phyloP scores from a whole-genome alignment of 176 grass and related monocot genomes.

The Aegilops sharonensis region DNA sequence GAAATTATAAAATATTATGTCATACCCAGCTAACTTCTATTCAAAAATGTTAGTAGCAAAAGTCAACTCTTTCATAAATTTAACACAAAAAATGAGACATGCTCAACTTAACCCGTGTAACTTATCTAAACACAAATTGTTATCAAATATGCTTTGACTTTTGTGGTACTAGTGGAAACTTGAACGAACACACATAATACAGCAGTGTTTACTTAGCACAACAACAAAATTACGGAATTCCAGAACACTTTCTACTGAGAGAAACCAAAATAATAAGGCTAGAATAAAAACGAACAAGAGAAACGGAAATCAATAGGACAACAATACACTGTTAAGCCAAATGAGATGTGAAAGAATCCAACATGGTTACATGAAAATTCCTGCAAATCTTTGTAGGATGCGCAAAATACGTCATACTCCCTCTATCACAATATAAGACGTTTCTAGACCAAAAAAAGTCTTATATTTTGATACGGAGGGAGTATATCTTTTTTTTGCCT shows the following conservation, averaged over 20 bases:
- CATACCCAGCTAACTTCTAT: constrained; percentile 7
- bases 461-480: no score
- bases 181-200: not conserved
- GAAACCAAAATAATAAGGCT: constrained; percentile 7
- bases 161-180: not conserved
- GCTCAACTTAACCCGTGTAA: not conserved
- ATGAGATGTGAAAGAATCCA: not conserved
- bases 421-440: no score
- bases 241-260: constrained; percentile 7
- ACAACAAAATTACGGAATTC: not conserved
- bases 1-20: constrained; percentile 35
- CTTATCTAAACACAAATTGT: not conserved
- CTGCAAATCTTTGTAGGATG: not conserved
- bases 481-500: not conserved
- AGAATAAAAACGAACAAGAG: not conserved
- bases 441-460: no score
- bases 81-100: constrained; percentile 10
- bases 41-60: constrained; percentile 7
- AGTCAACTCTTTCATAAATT: not conserved
- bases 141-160: not conserved
- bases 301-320: not conserved
- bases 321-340: not conserved
- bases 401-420: not conserved
- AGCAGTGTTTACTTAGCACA: not conserved
- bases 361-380: not conserved